These are phyloP conservation scores for Capsicum chinense DNA, from an alignment of 257 asterid genomes.

Conservation along the genomic window DNA sequence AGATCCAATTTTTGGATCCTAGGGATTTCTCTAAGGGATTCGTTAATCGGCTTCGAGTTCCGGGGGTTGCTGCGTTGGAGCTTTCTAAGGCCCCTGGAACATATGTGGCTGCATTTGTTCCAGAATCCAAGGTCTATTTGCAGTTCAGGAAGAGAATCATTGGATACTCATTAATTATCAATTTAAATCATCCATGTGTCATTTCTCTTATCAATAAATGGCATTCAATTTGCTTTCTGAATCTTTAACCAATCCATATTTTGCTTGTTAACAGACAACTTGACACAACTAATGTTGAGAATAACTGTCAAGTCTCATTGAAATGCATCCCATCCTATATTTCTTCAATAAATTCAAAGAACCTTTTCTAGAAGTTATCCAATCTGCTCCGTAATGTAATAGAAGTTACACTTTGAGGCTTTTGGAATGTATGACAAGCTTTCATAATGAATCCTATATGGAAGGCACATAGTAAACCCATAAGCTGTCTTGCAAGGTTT, in stretches of 20 bases:
- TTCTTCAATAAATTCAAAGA: neutral
- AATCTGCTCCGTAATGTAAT: neutral
- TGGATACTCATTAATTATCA: neutral
- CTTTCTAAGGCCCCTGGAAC: slow-evolving; percentile 76
- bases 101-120: slow-evolving; percentile 81
- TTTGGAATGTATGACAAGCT: slow-evolving; percentile 16
- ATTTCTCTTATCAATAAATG: neutral
- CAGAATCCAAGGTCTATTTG: slow-evolving; percentile 81
- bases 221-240: neutral
- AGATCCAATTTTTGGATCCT: slow-evolving; percentile 80
- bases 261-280: neutral
- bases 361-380: neutral
- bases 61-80: slow-evolving; percentile 82
- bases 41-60: slow-evolving; percentile 79
- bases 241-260: slow-evolving; percentile 3
- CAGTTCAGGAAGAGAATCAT: slow-evolving; percentile 8
- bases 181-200: neutral
- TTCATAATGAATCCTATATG: neutral
- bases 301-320: neutral
- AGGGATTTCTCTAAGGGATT: slow-evolving; percentile 75
- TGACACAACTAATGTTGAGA: neutral
- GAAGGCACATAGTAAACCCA: neutral
- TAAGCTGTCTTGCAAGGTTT: slow-evolving; percentile 12
- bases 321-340: neutral
- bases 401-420: neutral